Base-by-base conservation (phyloP, 176 grass and related monocot genomes). In the Dendrocalamus sinicus region DNA sequence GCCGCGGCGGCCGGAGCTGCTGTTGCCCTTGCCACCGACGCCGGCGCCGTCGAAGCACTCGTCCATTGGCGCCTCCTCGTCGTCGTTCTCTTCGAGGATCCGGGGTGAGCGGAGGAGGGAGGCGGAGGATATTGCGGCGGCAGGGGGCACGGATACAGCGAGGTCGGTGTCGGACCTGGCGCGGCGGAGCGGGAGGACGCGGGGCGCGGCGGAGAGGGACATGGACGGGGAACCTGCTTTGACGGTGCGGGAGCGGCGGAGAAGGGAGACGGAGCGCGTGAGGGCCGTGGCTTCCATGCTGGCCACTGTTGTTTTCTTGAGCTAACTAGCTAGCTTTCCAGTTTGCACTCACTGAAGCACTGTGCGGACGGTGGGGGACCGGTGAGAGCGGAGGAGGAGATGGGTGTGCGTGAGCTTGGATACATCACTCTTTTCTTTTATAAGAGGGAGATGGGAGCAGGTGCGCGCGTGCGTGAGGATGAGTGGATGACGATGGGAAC, bases 131-230 rank as follows among this genome's bases (percentile, higher is more conserved):
- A 2, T 52, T 15, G 40, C 3, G 0, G 24, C 73, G 35, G 40
- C 3, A 0, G 24, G 73, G 35, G 70, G 3, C 75, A 86, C 60
- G 24, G 89, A 84, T 16, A 39, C 60, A 51, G 71, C 39, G 70
- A 89, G 55, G 84, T 90, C 91, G 13, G 86, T 54, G 83, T 89
- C 94, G 8, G 95, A 95, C 78, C 82, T 87, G 41, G 87, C 76
- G 53, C 91, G 93, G 79, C 87, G 91, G 80, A 93, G 89, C 77
- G 74, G 83, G 15, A 41, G 20, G 9, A 41, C 20, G 52, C 62
- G 59, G 8, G 54, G 69, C n/a, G 66, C 57, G 19, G 63, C 35
- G 65, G 41, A 43, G n/a, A 16, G 48, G 12, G 89, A 46, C 45
- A 79, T 61, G 59, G 63, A 40, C 11, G 71, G 63, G 7, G 75